phyloP scores from a whole-genome alignment of 1,139 yeast species.

The Sugiyamaella novakii region DNA sequence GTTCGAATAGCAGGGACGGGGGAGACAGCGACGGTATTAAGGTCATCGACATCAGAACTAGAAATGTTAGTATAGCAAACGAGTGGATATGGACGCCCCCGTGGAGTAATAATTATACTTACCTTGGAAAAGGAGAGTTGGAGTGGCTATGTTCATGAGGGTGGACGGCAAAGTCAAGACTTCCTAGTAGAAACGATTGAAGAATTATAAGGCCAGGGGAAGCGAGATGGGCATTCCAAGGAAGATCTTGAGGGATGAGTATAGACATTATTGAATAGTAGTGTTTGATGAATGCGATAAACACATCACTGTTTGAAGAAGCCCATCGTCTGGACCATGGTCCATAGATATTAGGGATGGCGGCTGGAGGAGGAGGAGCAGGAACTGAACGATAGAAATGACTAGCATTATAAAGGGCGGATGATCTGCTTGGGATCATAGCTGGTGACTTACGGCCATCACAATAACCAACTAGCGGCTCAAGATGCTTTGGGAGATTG shows the following conservation, averaged over 20 bases:
- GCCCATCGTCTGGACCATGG: slow-evolving; percentile 73
- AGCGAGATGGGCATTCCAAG: slow-evolving; percentile 36
- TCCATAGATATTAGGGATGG: slow-evolving; percentile 55
- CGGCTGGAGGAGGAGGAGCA: slow-evolving; percentile 15
- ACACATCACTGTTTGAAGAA: slow-evolving; percentile 54
- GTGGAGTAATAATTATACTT: slow-evolving; percentile 1
- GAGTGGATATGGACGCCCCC: slow-evolving; percentile 1
- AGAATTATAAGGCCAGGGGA: slow-evolving; percentile 44
- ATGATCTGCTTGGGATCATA: slow-evolving; percentile 4
- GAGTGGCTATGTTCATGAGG: slow-evolving; percentile 23
- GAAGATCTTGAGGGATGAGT: slow-evolving; percentile 33
- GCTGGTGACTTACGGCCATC: slow-evolving; percentile 15
- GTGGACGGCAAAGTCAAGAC: slow-evolving; percentile 39
- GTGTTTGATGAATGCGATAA: slow-evolving; percentile 75
- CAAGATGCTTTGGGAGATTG: slow-evolving; percentile 35
- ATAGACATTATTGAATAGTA: slow-evolving; percentile 47
- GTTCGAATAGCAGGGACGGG: slow-evolving; percentile 31
- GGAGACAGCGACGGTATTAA: slow-evolving; percentile 41
- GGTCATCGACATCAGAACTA: slow-evolving; percentile 32
- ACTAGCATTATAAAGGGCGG: slow-evolving; percentile 3
- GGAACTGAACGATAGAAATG: slow-evolving; percentile 9
- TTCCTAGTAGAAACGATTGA: slow-evolving; percentile 41
- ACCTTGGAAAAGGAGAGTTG: slow-evolving; percentile 4
- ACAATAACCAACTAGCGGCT: slow-evolving; percentile 31
- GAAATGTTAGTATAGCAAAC: slow-evolving; percentile 4